A percentile compares a stretch with the other conserved stretches of the same genome.
Evolutionary conservation across 2,329 filamentous ascomycete species (phyloP).

Genomic region (Didymella segeticola): DNA sequence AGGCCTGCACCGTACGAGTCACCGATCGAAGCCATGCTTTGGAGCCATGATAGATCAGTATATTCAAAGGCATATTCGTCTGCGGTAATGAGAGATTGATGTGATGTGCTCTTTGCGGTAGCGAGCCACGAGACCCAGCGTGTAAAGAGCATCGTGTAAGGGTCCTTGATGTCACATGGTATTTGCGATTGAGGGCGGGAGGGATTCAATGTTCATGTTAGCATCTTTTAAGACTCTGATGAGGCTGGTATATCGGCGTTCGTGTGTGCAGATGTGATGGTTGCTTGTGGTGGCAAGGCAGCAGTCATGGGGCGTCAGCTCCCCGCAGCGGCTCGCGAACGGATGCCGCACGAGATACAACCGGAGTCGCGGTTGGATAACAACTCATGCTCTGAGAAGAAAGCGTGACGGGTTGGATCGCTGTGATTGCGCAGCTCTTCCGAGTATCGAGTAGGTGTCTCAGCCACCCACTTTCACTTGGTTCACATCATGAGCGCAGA

Average conservation of each 20-base stretch:
- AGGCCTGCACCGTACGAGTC: constrained; percentile 44
- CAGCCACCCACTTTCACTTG: too few species aligned
- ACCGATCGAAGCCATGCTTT: constrained; percentile 37
- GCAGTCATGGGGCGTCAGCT: constrained; percentile 20
- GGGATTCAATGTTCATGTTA: background rate
- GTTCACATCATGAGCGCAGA: too few species aligned
- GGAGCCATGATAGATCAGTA: constrained; percentile 29
- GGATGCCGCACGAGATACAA: constrained; percentile 22
- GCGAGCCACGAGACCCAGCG: constrained; percentile 8
- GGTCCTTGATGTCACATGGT: background rate
- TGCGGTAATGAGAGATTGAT: background rate
- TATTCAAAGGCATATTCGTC: background rate
- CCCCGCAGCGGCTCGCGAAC: constrained; percentile 16
- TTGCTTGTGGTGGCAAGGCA: constrained; percentile 2
- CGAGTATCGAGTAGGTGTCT: too few species aligned
- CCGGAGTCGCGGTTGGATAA: constrained; percentile 10
- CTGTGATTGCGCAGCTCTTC: background rate
- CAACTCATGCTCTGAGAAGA: background rate
- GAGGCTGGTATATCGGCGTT: too few species aligned
- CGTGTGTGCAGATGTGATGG: background rate
- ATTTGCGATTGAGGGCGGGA: background rate
- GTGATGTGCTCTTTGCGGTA: background rate
- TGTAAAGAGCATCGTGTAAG: background rate
- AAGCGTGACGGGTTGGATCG: background rate
- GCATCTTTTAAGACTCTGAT: background rate